These are phyloP conservation scores for Beauveria varroae DNA, from an alignment of 2,329 filamentous ascomycete species.

Conservation along the genomic window DNA sequence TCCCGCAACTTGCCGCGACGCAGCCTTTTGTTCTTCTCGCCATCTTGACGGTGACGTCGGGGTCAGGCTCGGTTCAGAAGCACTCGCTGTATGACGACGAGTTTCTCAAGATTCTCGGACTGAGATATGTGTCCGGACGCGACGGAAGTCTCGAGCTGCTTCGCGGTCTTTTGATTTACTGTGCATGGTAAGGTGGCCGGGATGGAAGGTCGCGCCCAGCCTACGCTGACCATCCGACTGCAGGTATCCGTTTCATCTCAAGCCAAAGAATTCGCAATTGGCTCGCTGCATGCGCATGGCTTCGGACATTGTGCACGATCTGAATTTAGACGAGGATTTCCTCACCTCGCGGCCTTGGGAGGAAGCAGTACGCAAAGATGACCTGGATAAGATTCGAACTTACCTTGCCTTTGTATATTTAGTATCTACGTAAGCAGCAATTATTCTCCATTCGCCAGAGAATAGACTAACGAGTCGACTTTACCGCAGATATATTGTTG, in stretches of 20 bases:
- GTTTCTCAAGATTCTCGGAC: conserved; percentile 4
- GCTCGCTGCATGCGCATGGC: conserved; percentile 9
- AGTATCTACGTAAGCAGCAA: conserved; percentile 1
- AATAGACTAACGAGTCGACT: not conserved
- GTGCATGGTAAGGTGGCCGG: conserved; percentile 2
- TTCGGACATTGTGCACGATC: conserved; percentile 5
- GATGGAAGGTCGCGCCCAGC: not conserved
- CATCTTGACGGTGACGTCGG: conserved; percentile 7
- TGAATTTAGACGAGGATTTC: conserved; percentile 4
- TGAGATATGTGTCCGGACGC: conserved; percentile 5
- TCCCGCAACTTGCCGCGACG: conserved; percentile 4
- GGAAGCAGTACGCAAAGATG: not conserved
- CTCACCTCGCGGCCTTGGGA: not conserved
- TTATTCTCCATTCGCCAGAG: not conserved
- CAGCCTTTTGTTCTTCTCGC: conserved; percentile 9
- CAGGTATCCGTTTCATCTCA: conserved; percentile 11
- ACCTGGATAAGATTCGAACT: conserved; percentile 1
- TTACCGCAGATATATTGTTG: not conserved
- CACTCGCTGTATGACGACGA: conserved; percentile 10
- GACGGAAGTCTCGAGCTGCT: conserved; percentile 5
- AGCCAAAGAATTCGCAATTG: conserved; percentile 3
- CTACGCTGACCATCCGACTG: not conserved
- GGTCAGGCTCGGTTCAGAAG: not conserved
- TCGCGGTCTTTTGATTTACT: conserved; percentile 3
- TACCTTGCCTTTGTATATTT: conserved; percentile 8